phyloP scores from a whole-genome alignment of 106 monocot genomes.

The Dactylorhiza incarnata region DNA sequence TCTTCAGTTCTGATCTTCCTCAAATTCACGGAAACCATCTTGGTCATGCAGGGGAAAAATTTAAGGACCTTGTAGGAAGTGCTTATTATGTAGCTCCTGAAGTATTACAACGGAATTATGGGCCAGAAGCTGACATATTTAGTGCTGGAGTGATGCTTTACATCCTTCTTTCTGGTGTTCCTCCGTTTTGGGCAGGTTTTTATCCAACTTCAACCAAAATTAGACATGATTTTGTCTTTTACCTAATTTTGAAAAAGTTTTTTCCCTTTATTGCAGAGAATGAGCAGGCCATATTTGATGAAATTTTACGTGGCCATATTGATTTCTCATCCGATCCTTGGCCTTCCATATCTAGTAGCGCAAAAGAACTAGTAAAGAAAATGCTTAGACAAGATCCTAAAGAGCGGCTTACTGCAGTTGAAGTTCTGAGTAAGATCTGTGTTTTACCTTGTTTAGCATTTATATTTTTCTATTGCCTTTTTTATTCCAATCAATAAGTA shows the following conservation, averaged over 20 bases:
- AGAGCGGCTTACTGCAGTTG: slow-evolving; percentile 55
- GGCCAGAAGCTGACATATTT: slow-evolving; percentile 79
- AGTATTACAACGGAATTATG: slow-evolving; percentile 57
- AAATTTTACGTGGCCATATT: slow-evolving; percentile 51
- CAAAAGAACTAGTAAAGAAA: slow-evolving; percentile 74
- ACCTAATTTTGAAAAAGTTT: neutral
- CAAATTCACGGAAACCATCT: neutral
- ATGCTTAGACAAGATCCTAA: slow-evolving; percentile 72
- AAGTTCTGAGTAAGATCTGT: slow-evolving; percentile 52
- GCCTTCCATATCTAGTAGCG: slow-evolving; percentile 75
- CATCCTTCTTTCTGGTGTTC: slow-evolving; percentile 89
- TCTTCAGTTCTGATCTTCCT: neutral
- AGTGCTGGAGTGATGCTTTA: slow-evolving; percentile 95
- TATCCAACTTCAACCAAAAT: neutral
- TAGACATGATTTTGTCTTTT: neutral
- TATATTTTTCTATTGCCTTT: neutral
- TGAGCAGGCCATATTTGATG: slow-evolving; percentile 77
- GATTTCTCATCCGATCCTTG: slow-evolving; percentile 77
- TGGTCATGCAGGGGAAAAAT: slow-evolving; percentile 44
- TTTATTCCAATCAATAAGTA: neutral
- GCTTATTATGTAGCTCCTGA: slow-evolving; percentile 94
- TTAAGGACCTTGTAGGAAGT: slow-evolving; percentile 78
- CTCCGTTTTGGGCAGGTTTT: slow-evolving; percentile 92
- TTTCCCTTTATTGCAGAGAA: slow-evolving; percentile 36
- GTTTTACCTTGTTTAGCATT: neutral